Evolutionary conservation across 2,329 filamentous ascomycete species (phyloP), one percentile per base, ranked within the genome.

Genomic region (Clarireedia monteithiana): DNA sequence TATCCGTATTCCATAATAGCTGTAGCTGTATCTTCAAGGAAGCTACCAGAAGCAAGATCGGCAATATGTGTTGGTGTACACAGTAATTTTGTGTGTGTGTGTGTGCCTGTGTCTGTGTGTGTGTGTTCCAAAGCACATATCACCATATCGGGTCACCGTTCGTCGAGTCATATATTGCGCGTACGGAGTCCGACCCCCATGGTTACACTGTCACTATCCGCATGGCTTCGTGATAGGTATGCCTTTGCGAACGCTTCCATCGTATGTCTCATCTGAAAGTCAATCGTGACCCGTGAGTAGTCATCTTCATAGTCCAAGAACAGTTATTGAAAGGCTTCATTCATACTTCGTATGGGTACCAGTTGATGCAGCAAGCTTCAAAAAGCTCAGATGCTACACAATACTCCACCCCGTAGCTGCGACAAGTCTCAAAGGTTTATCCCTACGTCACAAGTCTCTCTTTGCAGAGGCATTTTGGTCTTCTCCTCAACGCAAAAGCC

Each of bases 21-120:
- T 36, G 52, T 23, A 46, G 42, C 42, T 42, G 39, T 53, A 9
- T 55, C 53, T 45, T 20, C 38, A 50, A 45, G 38, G 26, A 55
- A 50, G 26, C 14, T 27, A 36, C n/a, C 38, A n/a, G 49, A 23
- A 55, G 27, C 26, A 42, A 44, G 46, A 55, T 55, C 38, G 46
- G 47, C 38, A 50, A 14, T 30, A 46, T 10, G 23, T 14, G 30
- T 34, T n/a, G n/a, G n/a, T n/a, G n/a, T n/a, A n/a, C n/a, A n/a
- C n/a, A n/a, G 30, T 12, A 20, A 20, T 20, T 20, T 20, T 2
- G 20, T 20, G 20, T 20, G 20, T 20, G 2, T 20, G 20, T 20
- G 20, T 20, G 20, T 20, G 20, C 2, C 20, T 20, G 20, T 20
- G 20, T 20, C 20, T 20, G 20, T 20, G 20, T 20, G 30, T 34